A percentile compares a stretch with the other conserved stretches of the same genome.
These are phyloP conservation scores for Hanseniaspora meyeri DNA, from an alignment of 805 yeast species.

Conservation along the genomic window DNA sequence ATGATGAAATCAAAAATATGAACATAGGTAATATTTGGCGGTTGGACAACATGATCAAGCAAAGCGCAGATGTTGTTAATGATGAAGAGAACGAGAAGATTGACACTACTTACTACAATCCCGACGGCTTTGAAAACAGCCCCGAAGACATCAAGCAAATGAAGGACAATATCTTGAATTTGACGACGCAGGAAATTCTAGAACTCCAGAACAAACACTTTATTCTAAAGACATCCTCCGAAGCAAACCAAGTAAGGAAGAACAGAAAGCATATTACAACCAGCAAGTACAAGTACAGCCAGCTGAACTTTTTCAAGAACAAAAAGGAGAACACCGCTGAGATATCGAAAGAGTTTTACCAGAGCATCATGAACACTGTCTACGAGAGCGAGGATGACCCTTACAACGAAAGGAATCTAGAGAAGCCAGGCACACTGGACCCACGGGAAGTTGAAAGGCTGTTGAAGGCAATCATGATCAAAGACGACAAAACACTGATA, in stretches of 20 bases:
- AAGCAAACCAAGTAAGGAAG: background rate
- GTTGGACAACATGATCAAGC: slow-evolving; percentile 7
- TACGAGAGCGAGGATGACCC: slow-evolving; percentile 3
- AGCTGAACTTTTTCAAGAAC: background rate
- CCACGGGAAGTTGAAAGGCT: background rate
- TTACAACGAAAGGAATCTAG: background rate
- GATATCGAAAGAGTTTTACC: background rate
- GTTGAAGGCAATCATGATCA: background rate
- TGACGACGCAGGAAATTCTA: slow-evolving; percentile 1
- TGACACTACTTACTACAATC: slow-evolving; percentile 2
- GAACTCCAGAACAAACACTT: slow-evolving; percentile 7
- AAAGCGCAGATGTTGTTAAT: background rate
- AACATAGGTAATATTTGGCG: slow-evolving; percentile 14
- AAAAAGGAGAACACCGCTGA: background rate
- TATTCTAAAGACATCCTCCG: background rate
- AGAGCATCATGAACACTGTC: background rate
- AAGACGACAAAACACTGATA: slow-evolving; percentile 1
- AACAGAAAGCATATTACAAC: background rate
- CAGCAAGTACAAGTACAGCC: background rate
- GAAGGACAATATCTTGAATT: slow-evolving; percentile 7
- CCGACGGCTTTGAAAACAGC: background rate
- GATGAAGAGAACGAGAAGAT: background rate
- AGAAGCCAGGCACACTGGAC: background rate
- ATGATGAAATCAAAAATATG: slow-evolving; percentile 4
- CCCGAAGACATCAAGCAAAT: background rate